Conservation (phyloP, 192 early-diverging fungal genomes). For the Backusella macrospora region DNA sequence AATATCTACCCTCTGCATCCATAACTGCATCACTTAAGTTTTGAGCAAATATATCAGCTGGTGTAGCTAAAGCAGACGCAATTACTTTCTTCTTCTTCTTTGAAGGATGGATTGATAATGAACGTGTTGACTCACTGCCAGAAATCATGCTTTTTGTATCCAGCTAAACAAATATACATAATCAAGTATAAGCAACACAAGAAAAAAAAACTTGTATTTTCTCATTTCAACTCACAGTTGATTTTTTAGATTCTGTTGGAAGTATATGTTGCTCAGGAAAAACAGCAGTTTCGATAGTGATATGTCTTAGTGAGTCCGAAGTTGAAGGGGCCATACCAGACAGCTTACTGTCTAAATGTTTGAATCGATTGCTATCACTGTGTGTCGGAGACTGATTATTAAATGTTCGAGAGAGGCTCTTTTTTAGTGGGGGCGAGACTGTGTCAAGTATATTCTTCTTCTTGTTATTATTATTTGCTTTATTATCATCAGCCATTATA, state of each 20-base stretch:
- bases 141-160: conserved; percentile 33
- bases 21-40: conserved; percentile 41
- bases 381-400: background rate
- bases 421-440: background rate
- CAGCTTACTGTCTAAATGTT: conserved; percentile 10
- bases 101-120: background rate
- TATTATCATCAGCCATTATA: background rate
- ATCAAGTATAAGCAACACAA: background rate
- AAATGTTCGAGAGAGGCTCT: conserved; percentile 12
- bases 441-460: background rate
- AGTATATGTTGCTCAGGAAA: conserved; percentile 29
- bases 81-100: conserved; percentile 33
- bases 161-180: conserved; percentile 1
- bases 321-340: background rate
- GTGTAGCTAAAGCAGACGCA: conserved; percentile 23
- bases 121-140: conserved; percentile 35
- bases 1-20: conserved; percentile 36
- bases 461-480: background rate
- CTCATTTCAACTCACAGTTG: background rate
- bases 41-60: conserved; percentile 44
- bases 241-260: background rate
- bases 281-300: conserved; percentile 33
- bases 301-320: conserved; percentile 23
- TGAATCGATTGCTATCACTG: background rate
- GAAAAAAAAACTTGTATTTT: background rate